These are phyloP conservation scores for Cyberlindnera lachancei DNA, from an alignment of 805 yeast genomes.

Conservation along the genomic window DNA sequence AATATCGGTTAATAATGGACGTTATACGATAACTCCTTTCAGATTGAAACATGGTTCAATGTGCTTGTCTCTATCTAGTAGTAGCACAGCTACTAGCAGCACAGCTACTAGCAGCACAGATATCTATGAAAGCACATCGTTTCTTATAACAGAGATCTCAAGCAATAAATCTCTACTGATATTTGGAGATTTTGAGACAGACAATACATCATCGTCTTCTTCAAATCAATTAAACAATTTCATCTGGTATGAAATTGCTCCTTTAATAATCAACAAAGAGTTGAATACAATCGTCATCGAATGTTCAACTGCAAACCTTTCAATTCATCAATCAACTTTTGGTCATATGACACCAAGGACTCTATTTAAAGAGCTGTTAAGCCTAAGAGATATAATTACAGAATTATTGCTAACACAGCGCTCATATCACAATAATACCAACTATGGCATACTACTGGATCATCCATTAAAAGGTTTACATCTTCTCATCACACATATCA, in stretches of 20 bases:
- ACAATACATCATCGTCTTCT: slow-evolving; percentile 33
- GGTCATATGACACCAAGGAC: slow-evolving; percentile 76
- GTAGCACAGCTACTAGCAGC: too few species aligned
- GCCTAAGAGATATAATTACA: slow-evolving; percentile 1
- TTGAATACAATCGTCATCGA: slow-evolving; percentile 63
- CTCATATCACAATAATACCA: too few species aligned
- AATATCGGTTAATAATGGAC: too few species aligned
- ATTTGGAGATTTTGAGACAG: slow-evolving; percentile 85
- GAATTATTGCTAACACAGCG: too few species aligned
- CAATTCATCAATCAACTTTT: slow-evolving; percentile 43
- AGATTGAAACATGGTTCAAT: slow-evolving; percentile 36
- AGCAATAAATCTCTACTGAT: slow-evolving; percentile 39
- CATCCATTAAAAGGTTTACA: slow-evolving; percentile 17
- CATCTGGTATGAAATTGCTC: slow-evolving; percentile 55
- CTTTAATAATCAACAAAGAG: slow-evolving; percentile 30
- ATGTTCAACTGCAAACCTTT: slow-evolving; percentile 54
- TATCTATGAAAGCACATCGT: slow-evolving; percentile 45
- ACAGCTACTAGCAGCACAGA: too few species aligned
- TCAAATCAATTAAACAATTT: slow-evolving; percentile 24
- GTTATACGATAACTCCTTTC: slow-evolving; percentile 27
- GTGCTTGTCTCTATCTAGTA: too few species aligned
- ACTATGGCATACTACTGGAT: not conserved
- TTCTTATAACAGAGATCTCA: slow-evolving; percentile 35
- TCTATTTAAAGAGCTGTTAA: slow-evolving; percentile 47
- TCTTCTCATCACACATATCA: slow-evolving; percentile 34